A percentile compares a stretch with the other conserved stretches of the same genome.
phyloP scores from a whole-genome alignment of 768 basidiomycete species.

The Gyrodon lividus region DNA sequence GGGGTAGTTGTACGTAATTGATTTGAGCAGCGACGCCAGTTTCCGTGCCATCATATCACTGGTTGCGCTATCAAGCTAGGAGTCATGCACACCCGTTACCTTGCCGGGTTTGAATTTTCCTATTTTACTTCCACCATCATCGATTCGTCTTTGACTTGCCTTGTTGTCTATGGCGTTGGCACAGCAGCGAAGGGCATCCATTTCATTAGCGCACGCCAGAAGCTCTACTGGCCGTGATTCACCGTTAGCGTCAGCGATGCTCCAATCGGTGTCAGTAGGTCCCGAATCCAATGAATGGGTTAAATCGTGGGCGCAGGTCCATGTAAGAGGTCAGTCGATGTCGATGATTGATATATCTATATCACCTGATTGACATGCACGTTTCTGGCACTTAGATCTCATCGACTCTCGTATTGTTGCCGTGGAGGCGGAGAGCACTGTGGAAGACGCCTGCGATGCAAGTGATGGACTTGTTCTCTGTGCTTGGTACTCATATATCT shows the following conservation, averaged over 20 bases:
- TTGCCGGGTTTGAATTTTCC: conserved; percentile 8
- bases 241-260: conserved; percentile 8
- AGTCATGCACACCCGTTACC: conserved; percentile 17
- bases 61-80: not conserved
- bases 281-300: conserved; percentile 54
- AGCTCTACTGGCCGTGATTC: conserved; percentile 17
- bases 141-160: not conserved
- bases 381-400: conserved; percentile 45
- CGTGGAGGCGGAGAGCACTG: conserved; percentile 68
- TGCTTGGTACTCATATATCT: not conserved
- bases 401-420: conserved; percentile 67
- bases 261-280: conserved; percentile 12
- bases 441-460: conserved; percentile 83
- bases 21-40: no score
- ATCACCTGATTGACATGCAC: not conserved
- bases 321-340: conserved; percentile 52
- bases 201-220: conserved; percentile 13
- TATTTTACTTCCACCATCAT: conserved; percentile 1
- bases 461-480: conserved; percentile 17
- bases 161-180: conserved; percentile 17
- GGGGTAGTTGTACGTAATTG: no score
- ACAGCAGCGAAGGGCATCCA: conserved; percentile 20
- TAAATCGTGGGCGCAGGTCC: conserved; percentile 51
- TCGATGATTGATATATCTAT: not conserved
- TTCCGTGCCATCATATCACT: not conserved